Conservation (phyloP, 73 alveolate genomes). For the Uronychia binucleata region DNA sequence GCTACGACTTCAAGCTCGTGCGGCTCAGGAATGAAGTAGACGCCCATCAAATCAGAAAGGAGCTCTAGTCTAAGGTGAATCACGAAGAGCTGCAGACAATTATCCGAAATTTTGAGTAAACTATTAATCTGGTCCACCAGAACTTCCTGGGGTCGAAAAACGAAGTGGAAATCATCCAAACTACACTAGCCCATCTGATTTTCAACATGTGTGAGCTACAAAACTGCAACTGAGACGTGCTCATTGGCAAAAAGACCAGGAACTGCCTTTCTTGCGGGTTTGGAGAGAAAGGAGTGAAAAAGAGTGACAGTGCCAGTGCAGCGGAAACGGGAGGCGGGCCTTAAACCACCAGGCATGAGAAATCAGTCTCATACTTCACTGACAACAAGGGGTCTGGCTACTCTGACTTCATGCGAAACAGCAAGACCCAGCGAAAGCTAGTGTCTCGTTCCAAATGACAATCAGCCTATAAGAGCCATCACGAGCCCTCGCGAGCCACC, state of each 20-base stretch:
- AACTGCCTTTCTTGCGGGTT: constrained; percentile 45
- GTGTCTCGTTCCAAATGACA: not conserved
- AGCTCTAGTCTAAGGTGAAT: not conserved
- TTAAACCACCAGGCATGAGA: not conserved
- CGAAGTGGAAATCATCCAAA: not conserved
- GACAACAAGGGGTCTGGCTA: not conserved
- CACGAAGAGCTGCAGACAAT: not conserved
- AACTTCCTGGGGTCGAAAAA: not conserved
- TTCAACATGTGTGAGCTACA: constrained; percentile 23
- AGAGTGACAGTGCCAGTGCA: too few species aligned
- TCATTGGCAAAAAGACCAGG: constrained; percentile 37
- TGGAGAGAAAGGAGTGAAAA: not conserved
- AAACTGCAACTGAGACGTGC: constrained; percentile 44
- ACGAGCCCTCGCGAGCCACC: not conserved
- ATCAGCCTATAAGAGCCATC: not conserved
- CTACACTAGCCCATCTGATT: not conserved
- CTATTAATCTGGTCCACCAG: not conserved
- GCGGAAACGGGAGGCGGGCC: not conserved
- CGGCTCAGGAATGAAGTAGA: constrained; percentile 41
- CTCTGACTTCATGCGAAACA: not conserved
- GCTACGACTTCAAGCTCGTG: constrained; percentile 26
- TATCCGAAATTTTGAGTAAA: not conserved
- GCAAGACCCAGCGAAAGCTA: not conserved
- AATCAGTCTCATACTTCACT: not conserved
- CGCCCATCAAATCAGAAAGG: constrained; percentile 10